phyloP scores from a whole-genome alignment of 2,329 filamentous ascomycete genomes.

The Trichoderma koningiopsis region DNA sequence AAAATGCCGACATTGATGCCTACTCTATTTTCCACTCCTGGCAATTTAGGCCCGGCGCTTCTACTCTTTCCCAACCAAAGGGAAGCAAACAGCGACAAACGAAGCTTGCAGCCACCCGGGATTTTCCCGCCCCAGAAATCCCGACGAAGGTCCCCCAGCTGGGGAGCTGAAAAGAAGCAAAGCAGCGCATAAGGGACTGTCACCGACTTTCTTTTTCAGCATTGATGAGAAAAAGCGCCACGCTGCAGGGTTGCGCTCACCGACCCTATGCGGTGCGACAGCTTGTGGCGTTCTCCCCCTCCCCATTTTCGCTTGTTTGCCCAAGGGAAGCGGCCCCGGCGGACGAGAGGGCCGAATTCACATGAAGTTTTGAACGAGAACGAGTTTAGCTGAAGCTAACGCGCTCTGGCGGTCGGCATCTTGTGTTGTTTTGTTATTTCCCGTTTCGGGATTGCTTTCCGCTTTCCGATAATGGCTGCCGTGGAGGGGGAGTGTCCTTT shows the following conservation, averaged over 20 bases:
- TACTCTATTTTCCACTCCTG: not conserved
- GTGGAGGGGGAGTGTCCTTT: not conserved
- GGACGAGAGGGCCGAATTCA: not conserved
- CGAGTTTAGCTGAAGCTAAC: not conserved
- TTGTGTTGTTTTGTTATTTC: not conserved
- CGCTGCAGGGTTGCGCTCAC: not conserved
- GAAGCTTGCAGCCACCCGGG: constrained; percentile 4
- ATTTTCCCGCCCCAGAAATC: not conserved
- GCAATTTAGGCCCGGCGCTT: not conserved
- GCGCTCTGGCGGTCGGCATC: not conserved
- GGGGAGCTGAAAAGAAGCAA: not conserved
- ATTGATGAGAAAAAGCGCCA: not conserved
- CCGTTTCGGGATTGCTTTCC: not conserved
- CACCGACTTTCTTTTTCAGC: not conserved
- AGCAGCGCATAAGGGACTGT: not conserved
- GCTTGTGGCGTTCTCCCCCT: not conserved
- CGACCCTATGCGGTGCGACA: constrained; percentile 21
- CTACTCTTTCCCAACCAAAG: not conserved
- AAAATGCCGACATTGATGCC: not conserved
- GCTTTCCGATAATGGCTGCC: not conserved
- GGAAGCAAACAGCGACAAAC: not conserved
- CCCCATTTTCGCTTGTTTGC: not conserved
- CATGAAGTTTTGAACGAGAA: not conserved
- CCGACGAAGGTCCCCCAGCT: not conserved
- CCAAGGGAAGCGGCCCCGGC: no score